Base-by-base conservation (phyloP, 2,329 filamentous ascomycete species). In the Scedosporium apiospermum region DNA sequence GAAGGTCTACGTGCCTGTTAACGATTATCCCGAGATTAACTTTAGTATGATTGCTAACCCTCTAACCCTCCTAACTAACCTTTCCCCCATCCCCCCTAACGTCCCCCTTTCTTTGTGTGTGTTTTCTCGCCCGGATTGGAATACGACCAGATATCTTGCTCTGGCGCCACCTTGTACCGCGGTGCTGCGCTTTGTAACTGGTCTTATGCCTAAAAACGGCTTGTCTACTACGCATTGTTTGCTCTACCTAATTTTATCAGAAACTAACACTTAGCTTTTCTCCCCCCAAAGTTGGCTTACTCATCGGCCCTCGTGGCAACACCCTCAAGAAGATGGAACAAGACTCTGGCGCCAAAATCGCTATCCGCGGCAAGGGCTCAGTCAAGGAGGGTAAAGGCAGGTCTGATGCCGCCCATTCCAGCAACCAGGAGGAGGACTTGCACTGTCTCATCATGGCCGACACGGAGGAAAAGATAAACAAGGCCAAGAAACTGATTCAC, bases 41-140 rank as follows among this genome's bases (percentile, higher is more conserved):
- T 99, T 99, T 91, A 99, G 95, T 99, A 97, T 93, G 93, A 93
- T 95, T 93, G 88, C 93, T 96, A 96, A 96, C 91, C 92, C 91
- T 92, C 87, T 88, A 88, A 90, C 87, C 81, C 77, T 83, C 84
- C 87, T 89, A 88, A 89, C 80, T 77, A 80, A 75, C 79, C 69
- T 73, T 71, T 68, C 68, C 71, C 62, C 66, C 70, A 10, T 23
- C 53, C 14, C 53, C 23, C 23, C n/a, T 27, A 18, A 26, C 49
- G 70, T 68, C 72, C 73, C 72, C 71, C 69, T 58, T 70, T 69
- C 68, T 64, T 42, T 66, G 63, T 65, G 64, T 65, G 63, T 64
- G 64, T 46, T 62, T 49, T 60, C 53, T 62, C 55, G 55, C 55
- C 61, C 55, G 34, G 61, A 34, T 55, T 58, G 61, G 41, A 58